Base-by-base conservation (phyloP, 129 eudicot species). In the Artemisia tridentata region DNA sequence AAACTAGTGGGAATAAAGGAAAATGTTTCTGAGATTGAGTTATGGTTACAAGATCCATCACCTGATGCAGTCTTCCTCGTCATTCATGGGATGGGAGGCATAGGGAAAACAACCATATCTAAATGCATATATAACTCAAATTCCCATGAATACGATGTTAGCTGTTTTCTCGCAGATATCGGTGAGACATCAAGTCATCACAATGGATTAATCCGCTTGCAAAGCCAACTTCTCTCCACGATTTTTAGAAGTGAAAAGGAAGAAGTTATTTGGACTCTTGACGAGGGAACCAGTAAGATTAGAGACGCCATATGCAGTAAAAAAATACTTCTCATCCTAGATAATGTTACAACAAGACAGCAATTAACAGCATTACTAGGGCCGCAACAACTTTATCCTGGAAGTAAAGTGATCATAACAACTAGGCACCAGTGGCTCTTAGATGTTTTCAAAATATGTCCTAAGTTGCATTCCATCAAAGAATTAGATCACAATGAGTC, bases 231-330 rank as follows among this genome's bases (percentile, higher is more conserved):
- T 47, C 45, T 68, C 17, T 76, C 63, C 58, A 45, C 43, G 6
- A 18, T 76, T 8, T 75, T 21, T 45, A 67, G 41, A 41, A 41
- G 65, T 68, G 3, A 18, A 18, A 65, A 45, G 51, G 31, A 53
- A 56, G 58, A 72, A 21, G 52, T 12, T 3, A 70, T 73, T n/a
- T 62, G 69, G 61, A 73, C 52, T 29, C 11, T 62, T 12, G 43
- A 63, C 51, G 78, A 72, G 67, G 76, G 76, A 50, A 73, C 16
- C 52, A 9, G 19, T 20, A 73, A 73, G 71, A 53, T 73, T 45
- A 6, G 10, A 17, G 51, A 73, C 7, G 78, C 62, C 21, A 20
- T 61, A 29, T 34, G 71, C 23, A 52, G 43, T 23, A 73, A 50
- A 63, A 73, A 29, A 11, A n/a, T 73, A 48, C 62, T 63, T 45